Conservation (phyloP, 2,329 filamentous ascomycete species). For the Podosphaera xanthii region DNA sequence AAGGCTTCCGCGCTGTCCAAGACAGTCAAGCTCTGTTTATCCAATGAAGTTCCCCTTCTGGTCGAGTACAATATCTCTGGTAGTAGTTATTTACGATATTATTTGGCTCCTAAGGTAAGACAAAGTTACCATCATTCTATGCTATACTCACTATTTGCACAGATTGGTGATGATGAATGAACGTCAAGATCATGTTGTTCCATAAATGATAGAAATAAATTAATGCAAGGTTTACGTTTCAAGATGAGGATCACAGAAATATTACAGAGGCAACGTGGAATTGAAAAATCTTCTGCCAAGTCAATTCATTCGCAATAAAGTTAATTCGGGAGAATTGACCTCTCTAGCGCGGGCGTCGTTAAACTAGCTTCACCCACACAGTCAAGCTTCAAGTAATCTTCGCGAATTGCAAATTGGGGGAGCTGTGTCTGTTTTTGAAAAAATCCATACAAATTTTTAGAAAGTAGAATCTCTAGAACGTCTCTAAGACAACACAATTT, state of each 20-base stretch:
- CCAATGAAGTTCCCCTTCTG: constrained; percentile 83
- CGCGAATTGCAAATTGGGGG: not conserved
- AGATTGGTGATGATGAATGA: constrained; percentile 51
- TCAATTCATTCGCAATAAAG: too few relatives aligned
- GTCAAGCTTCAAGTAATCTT: not conserved
- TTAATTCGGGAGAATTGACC: not conserved
- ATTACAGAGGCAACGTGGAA: constrained; percentile 7
- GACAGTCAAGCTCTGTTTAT: constrained; percentile 77
- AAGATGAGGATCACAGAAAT: too few relatives aligned
- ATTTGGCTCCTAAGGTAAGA: constrained; percentile 81
- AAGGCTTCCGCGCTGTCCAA: constrained; percentile 72
- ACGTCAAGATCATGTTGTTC: constrained; percentile 6
- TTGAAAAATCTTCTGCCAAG: too few relatives aligned
- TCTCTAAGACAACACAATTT: not conserved
- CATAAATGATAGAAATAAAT: constrained; percentile 12
- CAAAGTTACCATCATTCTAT: too few relatives aligned
- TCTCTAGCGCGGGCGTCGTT: not conserved
- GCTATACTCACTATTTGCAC: constrained; percentile 7
- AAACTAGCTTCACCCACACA: not conserved
- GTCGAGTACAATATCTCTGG: constrained; percentile 73
- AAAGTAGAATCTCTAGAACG: not conserved
- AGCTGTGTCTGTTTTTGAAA: not conserved
- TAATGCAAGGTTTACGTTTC: constrained; percentile 10
- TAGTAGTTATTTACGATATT: constrained; percentile 85
- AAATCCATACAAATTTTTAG: not conserved